These are phyloP conservation scores for Alopecurus myosuroides DNA, from an alignment of 176 grass and related monocot genomes.

Conservation along the genomic window DNA sequence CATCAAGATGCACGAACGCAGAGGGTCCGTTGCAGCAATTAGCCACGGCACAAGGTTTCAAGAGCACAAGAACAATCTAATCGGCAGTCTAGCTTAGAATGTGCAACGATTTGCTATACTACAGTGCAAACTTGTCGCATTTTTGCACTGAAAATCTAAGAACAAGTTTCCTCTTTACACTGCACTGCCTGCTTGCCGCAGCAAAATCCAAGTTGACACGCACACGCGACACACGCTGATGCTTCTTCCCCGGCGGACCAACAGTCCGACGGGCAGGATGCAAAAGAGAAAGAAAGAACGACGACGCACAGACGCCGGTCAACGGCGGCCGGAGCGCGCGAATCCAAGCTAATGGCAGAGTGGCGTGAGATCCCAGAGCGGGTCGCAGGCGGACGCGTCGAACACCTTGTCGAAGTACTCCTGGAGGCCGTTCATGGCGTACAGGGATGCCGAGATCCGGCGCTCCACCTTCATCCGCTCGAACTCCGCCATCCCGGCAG, in stretches of 20 bases:
- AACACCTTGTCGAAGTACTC: slow-evolving; percentile 77
- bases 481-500: slow-evolving; percentile 51
- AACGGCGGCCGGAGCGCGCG: not conserved
- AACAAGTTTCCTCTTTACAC: slow-evolving; percentile 22
- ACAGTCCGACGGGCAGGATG: slow-evolving; percentile 4
- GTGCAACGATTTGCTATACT: not conserved
- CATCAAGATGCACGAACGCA: not conserved
- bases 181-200: slow-evolving; percentile 18
- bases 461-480: slow-evolving; percentile 87
- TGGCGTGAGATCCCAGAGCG: slow-evolving; percentile 54
- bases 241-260: not conserved
- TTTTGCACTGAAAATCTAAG: slow-evolving; percentile 5
- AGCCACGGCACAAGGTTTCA: not conserved
- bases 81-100: not conserved
- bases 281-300: slow-evolving; percentile 30
- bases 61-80: not conserved
- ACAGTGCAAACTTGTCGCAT: not conserved
- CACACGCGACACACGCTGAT: slow-evolving; percentile 16
- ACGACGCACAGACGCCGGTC: not conserved
- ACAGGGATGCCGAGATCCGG: slow-evolving; percentile 68
- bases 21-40: not conserved
- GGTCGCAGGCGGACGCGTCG: slow-evolving; percentile 44
- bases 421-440: slow-evolving; percentile 70
- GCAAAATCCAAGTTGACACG: slow-evolving; percentile 29
- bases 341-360: slow-evolving; percentile 42